Percentiles rank a stretch among this genome's conserved stretches.
Evolutionary conservation across 2,329 filamentous ascomycete species (phyloP).

Genomic region (Parastagonospora avenae): DNA sequence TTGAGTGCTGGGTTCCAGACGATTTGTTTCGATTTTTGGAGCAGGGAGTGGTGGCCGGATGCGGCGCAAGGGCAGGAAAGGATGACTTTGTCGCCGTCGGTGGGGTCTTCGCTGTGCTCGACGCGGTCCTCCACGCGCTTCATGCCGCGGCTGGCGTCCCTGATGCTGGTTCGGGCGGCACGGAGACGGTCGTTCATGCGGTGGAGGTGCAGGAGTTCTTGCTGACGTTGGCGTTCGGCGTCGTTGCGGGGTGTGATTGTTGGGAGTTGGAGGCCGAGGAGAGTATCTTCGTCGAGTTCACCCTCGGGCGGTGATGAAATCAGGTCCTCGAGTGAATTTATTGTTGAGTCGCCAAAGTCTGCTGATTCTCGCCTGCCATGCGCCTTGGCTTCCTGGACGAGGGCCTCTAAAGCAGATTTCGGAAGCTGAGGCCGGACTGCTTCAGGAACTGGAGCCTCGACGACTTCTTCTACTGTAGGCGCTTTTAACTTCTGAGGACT

Average conservation of each 20-base stretch:
- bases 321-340: constrained; percentile 55
- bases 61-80: constrained; percentile 26
- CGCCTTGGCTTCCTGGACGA: constrained; percentile 47
- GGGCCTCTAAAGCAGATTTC: constrained; percentile 46
- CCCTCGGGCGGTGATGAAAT: constrained; percentile 35
- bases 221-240: constrained; percentile 49
- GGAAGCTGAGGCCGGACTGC: constrained; percentile 32
- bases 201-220: constrained; percentile 50
- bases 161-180: constrained; percentile 49
- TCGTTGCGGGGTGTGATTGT: constrained; percentile 41
- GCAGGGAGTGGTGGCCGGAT: constrained; percentile 17
- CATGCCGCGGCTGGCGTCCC: constrained; percentile 51
- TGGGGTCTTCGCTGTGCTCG: constrained; percentile 36
- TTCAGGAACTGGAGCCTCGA: constrained; percentile 1
- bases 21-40: constrained; percentile 28
- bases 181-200: constrained; percentile 49
- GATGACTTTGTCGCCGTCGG: constrained; percentile 15
- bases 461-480: constrained; percentile 4
- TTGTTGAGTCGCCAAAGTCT: constrained; percentile 53
- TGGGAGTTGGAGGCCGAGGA: constrained; percentile 36
- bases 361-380: constrained; percentile 23
- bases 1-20: constrained; percentile 35
- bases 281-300: constrained; percentile 41
- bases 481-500: constrained; percentile 11
- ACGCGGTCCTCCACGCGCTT: constrained; percentile 49